These are phyloP conservation scores for Pelargonium myrrhifolium DNA, from an alignment of 441 rosid genomes.

Conservation along the genomic window DNA sequence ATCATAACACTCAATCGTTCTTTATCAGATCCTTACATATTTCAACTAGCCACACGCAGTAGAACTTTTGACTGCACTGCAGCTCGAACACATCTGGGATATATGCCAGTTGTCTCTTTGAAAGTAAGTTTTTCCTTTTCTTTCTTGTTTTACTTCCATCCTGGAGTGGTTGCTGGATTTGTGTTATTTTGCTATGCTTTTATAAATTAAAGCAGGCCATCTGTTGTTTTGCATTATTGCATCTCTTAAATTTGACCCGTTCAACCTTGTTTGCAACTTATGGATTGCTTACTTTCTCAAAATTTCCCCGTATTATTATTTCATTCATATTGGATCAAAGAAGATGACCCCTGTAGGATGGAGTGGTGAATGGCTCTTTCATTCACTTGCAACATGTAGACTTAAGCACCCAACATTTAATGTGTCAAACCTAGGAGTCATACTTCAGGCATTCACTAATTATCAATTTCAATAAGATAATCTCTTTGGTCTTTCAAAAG, in stretches of 20 bases:
- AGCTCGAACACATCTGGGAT: conserved; percentile 65
- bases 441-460: not conserved
- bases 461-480: too few relatives aligned
- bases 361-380: not conserved
- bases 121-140: conserved; percentile 41
- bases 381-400: not conserved
- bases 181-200: not conserved
- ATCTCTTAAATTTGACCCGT: not conserved
- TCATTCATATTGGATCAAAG: not conserved
- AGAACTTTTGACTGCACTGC: conserved; percentile 78
- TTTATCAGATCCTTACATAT: conserved; percentile 38
- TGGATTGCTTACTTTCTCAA: too few relatives aligned
- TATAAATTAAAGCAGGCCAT: not conserved
- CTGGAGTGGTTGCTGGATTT: not conserved
- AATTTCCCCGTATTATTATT: too few relatives aligned
- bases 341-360: not conserved
- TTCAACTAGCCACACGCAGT: conserved; percentile 53
- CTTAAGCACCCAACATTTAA: not conserved
- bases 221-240: not conserved
- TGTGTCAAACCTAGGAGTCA: not conserved
- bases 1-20: conserved; percentile 31
- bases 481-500: not conserved
- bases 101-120: conserved; percentile 54
- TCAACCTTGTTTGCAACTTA: not conserved
- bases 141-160: not conserved